These are phyloP conservation scores for Citrus maxima DNA, from an alignment of 345 rosid species.

Conservation along the genomic window DNA sequence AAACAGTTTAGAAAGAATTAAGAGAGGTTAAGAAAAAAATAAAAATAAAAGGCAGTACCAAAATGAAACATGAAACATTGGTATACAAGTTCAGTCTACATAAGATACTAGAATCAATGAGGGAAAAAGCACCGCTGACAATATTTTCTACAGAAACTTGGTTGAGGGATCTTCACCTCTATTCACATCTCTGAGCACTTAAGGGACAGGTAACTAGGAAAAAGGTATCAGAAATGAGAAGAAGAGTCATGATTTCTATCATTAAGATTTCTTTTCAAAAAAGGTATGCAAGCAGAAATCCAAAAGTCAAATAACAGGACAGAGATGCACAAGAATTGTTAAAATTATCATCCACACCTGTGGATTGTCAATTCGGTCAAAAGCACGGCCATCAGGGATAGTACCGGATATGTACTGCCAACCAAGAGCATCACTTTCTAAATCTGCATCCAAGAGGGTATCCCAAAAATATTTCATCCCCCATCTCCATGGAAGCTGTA, in stretches of 20 bases:
- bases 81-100: not conserved
- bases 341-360: slow-evolving; percentile 40
- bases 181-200: not conserved
- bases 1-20: not conserved
- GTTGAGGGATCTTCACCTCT: not conserved
- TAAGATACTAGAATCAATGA: not conserved
- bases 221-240: not conserved
- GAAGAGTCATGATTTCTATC: not conserved
- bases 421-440: slow-evolving; percentile 97
- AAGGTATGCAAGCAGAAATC: not conserved
- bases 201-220: not conserved
- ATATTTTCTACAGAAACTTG: not conserved
- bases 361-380: slow-evolving; percentile 92
- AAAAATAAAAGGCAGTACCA: not conserved
- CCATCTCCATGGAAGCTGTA: slow-evolving; percentile 99
- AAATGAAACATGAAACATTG: not conserved
- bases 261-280: not conserved
- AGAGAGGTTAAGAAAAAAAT: not conserved
- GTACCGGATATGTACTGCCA: slow-evolving; percentile 98
- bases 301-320: not conserved
- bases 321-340: not conserved
- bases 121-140: not conserved
- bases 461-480: slow-evolving; percentile 99
- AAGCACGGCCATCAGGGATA: slow-evolving; percentile 86
- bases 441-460: slow-evolving; percentile 91